Conservation (phyloP, 441 rosid species). For the Pelargonium cotyledonis region DNA sequence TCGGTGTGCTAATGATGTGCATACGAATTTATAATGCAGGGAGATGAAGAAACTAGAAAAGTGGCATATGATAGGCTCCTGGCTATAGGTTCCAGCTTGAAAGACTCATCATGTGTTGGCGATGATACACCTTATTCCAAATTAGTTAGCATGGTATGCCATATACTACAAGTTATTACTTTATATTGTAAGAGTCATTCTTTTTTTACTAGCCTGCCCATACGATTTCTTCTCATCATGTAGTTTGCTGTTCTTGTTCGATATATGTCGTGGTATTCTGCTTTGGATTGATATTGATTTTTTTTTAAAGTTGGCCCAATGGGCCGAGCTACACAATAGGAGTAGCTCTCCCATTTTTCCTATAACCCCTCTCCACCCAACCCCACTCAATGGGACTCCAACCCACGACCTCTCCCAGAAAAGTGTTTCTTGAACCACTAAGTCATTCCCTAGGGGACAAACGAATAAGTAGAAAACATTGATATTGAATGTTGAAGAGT, state of each 20-base stretch:
- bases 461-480: neutral
- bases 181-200: no score
- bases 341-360: no score
- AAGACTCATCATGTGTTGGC: conserved; percentile 31
- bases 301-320: no score
- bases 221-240: neutral
- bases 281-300: neutral
- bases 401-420: no score
- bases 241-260: neutral
- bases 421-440: no score
- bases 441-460: no score
- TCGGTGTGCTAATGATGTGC: conserved; percentile 13
- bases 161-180: neutral
- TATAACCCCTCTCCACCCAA: no score
- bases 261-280: neutral
- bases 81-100: conserved; percentile 43
- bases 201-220: neutral
- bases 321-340: no score
- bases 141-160: conserved; percentile 70
- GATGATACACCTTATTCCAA: conserved; percentile 44
- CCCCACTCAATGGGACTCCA: no score
- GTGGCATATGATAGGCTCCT: conserved; percentile 71
- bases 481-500: neutral
- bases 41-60: conserved; percentile 71
- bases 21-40: conserved; percentile 34